Conservation (phyloP, 2,329 filamentous ascomycete genomes). For the Cordyceps cicadae region DNA sequence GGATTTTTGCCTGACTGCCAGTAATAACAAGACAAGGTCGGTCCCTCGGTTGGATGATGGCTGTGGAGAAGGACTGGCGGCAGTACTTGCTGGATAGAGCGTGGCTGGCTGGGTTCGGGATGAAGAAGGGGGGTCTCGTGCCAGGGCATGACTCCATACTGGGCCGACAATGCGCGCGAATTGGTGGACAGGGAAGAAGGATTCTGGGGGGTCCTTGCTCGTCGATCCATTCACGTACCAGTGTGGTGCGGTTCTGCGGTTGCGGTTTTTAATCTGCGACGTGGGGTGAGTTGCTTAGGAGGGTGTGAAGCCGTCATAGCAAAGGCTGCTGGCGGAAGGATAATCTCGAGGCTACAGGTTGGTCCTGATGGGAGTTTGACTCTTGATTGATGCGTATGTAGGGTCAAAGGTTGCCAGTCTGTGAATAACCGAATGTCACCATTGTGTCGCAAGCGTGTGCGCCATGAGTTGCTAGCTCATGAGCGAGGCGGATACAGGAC, state of each 20-base stretch:
- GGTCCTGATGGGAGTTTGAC: background rate
- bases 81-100: background rate
- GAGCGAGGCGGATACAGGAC: background rate
- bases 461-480: background rate
- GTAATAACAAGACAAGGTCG: background rate
- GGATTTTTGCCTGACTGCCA: background rate
- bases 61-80: background rate
- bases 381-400: background rate
- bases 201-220: background rate
- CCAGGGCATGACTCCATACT: background rate
- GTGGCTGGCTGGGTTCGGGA: background rate
- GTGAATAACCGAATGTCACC: background rate
- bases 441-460: background rate
- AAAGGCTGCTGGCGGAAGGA: background rate
- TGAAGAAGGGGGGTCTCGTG: constrained; percentile 5
- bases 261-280: background rate
- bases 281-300: background rate
- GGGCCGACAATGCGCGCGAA: constrained; percentile 4
- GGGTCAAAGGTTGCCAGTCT: background rate
- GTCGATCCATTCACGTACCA: background rate
- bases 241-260: background rate
- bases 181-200: background rate
- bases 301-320: background rate
- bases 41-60: background rate
- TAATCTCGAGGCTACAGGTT: background rate